Evolutionary conservation across 1,284 basidiomycete species (phyloP).

Genomic region (Paramarasmius palmivorus): DNA sequence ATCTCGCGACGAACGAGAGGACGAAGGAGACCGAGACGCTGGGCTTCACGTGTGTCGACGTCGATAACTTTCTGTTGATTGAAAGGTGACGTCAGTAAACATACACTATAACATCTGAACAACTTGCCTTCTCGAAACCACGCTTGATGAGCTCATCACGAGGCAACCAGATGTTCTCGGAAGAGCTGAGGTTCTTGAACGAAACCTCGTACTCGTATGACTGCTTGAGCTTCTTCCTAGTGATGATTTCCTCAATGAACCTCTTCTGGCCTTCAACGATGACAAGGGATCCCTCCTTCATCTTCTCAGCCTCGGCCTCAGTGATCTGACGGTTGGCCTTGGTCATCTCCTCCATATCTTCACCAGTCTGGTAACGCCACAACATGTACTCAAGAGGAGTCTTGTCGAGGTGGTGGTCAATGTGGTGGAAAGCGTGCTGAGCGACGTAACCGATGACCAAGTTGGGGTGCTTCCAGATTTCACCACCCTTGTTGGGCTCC

Average conservation of each 20-base stretch:
- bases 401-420: slow-evolving; percentile 97
- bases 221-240: slow-evolving; percentile 98
- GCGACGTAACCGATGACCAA: slow-evolving; percentile 98
- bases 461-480: slow-evolving; percentile 99
- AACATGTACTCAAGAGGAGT: slow-evolving; percentile 98
- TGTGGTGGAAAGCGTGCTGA: slow-evolving; percentile 99
- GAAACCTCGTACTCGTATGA: slow-evolving; percentile 97
- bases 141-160: slow-evolving; percentile 97
- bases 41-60: slow-evolving; percentile 96
- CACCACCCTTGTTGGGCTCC: slow-evolving; percentile 94
- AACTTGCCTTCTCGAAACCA: slow-evolving; percentile 88
- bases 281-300: slow-evolving; percentile 91
- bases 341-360: slow-evolving; percentile 94
- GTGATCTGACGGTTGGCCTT: slow-evolving; percentile 89
- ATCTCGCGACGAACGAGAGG: slow-evolving; percentile 97
- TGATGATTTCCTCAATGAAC: slow-evolving; percentile 87
- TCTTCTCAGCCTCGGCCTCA: slow-evolving; percentile 91
- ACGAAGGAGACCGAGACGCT: slow-evolving; percentile 93
- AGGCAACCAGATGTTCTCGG: slow-evolving; percentile 95
- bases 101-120: background rate
- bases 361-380: slow-evolving; percentile 99
- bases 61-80: slow-evolving; percentile 83
- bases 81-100: slow-evolving; percentile 13
- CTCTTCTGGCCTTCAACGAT: slow-evolving; percentile 95
- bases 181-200: slow-evolving; percentile 89